Conservation (phyloP, 1,284 basidiomycete genomes). For the Ustilago esculenta region DNA sequence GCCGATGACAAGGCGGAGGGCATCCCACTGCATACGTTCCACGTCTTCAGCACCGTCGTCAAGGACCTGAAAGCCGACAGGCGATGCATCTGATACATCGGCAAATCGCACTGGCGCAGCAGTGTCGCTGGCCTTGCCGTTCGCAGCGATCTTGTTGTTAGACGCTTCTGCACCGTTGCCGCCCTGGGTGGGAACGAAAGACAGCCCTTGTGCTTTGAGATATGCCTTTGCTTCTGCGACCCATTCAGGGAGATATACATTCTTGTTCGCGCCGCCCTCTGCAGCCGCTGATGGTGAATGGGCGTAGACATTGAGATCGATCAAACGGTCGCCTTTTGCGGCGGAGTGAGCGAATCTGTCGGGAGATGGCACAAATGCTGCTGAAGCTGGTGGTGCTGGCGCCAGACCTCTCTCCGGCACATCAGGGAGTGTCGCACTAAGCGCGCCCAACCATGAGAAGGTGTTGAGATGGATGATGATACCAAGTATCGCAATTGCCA, state of each 20-base stretch:
- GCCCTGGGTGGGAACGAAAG: constrained; percentile 12
- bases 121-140: background rate
- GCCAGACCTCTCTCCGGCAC: constrained; percentile 28
- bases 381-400: constrained; percentile 7
- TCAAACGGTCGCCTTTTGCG: constrained; percentile 14
- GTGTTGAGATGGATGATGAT: constrained; percentile 50
- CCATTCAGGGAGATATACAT: constrained; percentile 30
- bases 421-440: constrained; percentile 41
- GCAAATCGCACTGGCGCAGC: constrained; percentile 1
- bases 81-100: constrained; percentile 1
- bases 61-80: constrained; percentile 3
- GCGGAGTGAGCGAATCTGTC: constrained; percentile 27
- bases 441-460: constrained; percentile 41
- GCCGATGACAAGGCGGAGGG: constrained; percentile 35
- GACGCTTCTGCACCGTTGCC: background rate
- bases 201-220: constrained; percentile 38
- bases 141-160: background rate
- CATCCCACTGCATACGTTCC: constrained; percentile 52
- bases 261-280: constrained; percentile 5
- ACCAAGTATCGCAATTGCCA: constrained; percentile 51
- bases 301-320: constrained; percentile 11
- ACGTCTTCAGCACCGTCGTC: constrained; percentile 43
- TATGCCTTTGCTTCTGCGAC: constrained; percentile 44
- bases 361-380: constrained; percentile 7
- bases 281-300: constrained; percentile 3